These are phyloP conservation scores for Calvatia gigantea DNA, from an alignment of 768 basidiomycete species.

Conservation along the genomic window DNA sequence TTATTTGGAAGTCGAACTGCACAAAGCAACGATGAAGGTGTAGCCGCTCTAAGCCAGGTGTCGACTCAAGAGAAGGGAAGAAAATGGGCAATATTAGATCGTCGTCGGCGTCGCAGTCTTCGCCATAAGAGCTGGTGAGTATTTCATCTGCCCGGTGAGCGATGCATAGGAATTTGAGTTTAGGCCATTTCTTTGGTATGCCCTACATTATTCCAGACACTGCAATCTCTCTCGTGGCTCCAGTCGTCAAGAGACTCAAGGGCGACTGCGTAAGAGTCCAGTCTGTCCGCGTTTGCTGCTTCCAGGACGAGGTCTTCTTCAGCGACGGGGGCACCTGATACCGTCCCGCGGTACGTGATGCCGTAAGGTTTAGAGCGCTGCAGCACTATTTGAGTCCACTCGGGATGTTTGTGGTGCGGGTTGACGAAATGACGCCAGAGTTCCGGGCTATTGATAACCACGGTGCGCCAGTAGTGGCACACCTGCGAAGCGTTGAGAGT, in stretches of 20 bases:
- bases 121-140: background rate
- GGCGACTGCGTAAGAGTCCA: background rate
- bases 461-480: background rate
- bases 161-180: background rate
- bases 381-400: background rate
- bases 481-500: background rate
- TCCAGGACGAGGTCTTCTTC: background rate
- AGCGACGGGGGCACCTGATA: background rate
- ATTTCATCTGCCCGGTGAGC: background rate
- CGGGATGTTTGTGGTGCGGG: background rate
- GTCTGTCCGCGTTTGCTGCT: background rate
- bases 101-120: background rate
- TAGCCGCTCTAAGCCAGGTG: background rate
- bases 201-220: background rate
- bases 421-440: background rate
- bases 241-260: too few relatives aligned
- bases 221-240: background rate
- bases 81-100: background rate
- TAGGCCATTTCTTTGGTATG: background rate
- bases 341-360: background rate
- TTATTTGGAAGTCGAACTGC: background rate
- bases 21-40: background rate
- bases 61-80: background rate
- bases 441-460: background rate
- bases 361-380: background rate